Evolutionary conservation across 345 rosid genomes (phyloP).

Genomic region (Luvunga scandens): DNA sequence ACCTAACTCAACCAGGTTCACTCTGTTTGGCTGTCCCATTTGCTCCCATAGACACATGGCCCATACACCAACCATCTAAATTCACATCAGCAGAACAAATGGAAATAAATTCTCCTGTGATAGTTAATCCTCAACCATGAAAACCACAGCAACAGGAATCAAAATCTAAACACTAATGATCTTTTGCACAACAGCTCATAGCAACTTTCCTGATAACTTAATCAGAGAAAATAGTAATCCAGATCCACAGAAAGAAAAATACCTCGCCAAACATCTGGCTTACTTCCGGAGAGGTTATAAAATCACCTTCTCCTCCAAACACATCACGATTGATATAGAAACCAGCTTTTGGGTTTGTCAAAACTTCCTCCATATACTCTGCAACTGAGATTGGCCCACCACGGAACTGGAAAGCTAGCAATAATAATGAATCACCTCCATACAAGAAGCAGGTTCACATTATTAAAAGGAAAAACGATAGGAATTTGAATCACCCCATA

Average conservation of each 20-base stretch:
- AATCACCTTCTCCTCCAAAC: conserved; percentile 93
- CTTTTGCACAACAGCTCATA: not conserved
- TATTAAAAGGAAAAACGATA: not conserved
- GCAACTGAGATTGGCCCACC: conserved; percentile 95
- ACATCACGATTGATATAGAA: conserved; percentile 89
- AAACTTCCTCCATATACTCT: conserved; percentile 93
- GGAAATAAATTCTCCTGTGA: not conserved
- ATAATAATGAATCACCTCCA: conserved; percentile 12
- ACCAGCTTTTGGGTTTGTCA: conserved; percentile 87
- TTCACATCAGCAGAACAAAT: conserved; percentile 8
- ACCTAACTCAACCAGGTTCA: conserved; percentile 89
- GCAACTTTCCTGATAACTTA: not conserved
- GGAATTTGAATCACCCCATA: not conserved
- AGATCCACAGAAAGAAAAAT: conserved; percentile 6
- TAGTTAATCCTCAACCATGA: not conserved
- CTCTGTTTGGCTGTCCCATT: conserved; percentile 77
- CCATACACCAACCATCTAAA: conserved; percentile 89
- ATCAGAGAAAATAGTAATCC: conserved; percentile 1
- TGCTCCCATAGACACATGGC: conserved; percentile 93
- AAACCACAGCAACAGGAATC: not conserved
- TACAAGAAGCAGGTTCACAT: not conserved
- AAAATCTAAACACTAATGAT: not conserved
- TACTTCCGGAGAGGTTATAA: conserved; percentile 96
- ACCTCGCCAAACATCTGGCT: conserved; percentile 99
- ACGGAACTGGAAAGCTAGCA: conserved; percentile 52